phyloP scores from a whole-genome alignment of 1,284 basidiomycete genomes.

The Earliella scabrosa region DNA sequence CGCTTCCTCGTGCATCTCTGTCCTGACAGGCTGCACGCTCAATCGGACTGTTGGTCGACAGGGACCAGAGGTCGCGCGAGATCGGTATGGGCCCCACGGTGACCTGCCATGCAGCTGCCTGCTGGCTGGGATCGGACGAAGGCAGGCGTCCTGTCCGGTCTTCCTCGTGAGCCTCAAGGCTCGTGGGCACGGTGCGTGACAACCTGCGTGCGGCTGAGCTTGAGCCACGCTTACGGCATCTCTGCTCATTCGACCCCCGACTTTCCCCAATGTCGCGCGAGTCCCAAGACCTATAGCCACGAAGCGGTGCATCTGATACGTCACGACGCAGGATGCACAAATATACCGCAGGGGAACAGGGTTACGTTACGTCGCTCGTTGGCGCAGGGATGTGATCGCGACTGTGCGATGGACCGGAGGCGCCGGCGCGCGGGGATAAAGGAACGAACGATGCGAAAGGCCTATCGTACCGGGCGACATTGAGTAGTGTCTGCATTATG shows the following conservation, averaged over 20 bases:
- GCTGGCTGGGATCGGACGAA: slow-evolving; percentile 12
- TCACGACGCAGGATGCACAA: neutral
- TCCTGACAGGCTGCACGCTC: too few relatives aligned
- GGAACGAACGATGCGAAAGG: slow-evolving; percentile 1
- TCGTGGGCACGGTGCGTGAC: slow-evolving; percentile 22
- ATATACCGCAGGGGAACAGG: neutral
- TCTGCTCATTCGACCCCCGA: slow-evolving; percentile 1
- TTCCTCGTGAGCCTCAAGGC: slow-evolving; percentile 17
- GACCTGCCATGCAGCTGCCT: slow-evolving; percentile 21
- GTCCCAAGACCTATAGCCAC: neutral
- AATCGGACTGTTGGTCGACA: too few relatives aligned
- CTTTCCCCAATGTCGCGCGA: slow-evolving; percentile 3
- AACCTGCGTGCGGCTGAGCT: slow-evolving; percentile 16
- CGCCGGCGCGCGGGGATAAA: slow-evolving; percentile 1
- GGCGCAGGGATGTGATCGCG: neutral
- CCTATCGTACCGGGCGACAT: slow-evolving; percentile 4
- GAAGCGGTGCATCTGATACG: slow-evolving; percentile 6
- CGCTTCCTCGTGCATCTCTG: neutral
- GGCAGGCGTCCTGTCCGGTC: neutral
- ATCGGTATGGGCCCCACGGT: slow-evolving; percentile 6
- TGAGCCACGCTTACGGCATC: slow-evolving; percentile 10
- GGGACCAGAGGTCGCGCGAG: neutral
- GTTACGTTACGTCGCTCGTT: neutral
- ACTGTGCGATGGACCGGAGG: neutral
- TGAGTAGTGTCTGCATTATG: slow-evolving; percentile 1